phyloP scores from a whole-genome alignment of 2,329 filamentous ascomycete species.

The Trichoderma koningiopsis region DNA sequence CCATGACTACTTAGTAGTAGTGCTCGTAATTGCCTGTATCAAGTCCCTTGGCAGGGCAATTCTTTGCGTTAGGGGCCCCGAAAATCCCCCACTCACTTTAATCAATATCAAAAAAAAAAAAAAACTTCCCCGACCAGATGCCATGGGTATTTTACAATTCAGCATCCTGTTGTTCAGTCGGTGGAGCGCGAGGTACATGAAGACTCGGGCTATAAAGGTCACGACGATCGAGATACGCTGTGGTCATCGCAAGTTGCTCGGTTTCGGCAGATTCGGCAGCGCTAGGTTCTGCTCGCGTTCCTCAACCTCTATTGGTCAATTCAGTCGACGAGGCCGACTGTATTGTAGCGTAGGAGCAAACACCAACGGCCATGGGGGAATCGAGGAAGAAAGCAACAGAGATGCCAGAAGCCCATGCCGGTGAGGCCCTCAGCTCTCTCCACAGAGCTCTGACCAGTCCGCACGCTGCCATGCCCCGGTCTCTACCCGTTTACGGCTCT shows the following conservation, averaged over 20 bases:
- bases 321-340: not conserved
- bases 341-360: not conserved
- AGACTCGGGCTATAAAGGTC: not conserved
- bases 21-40: not conserved
- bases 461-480: slow-evolving; percentile 14
- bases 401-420: not conserved
- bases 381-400: not conserved
- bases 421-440: not conserved
- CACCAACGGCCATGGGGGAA: not conserved
- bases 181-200: not conserved
- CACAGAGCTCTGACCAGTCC: slow-evolving; percentile 5
- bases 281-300: not conserved
- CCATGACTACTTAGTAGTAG: not conserved
- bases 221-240: not conserved
- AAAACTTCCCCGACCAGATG: not conserved
- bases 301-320: not conserved
- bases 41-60: not conserved
- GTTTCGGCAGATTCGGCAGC: not conserved
- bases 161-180: not conserved
- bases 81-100: not conserved
- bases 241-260: not conserved
- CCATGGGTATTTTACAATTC: not conserved
- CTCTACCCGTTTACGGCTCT: not conserved
- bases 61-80: not conserved
- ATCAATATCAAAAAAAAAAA: not conserved